These are phyloP conservation scores for Paradendryphiella salina DNA, from an alignment of 2,329 filamentous ascomycete species.

Conservation along the genomic window DNA sequence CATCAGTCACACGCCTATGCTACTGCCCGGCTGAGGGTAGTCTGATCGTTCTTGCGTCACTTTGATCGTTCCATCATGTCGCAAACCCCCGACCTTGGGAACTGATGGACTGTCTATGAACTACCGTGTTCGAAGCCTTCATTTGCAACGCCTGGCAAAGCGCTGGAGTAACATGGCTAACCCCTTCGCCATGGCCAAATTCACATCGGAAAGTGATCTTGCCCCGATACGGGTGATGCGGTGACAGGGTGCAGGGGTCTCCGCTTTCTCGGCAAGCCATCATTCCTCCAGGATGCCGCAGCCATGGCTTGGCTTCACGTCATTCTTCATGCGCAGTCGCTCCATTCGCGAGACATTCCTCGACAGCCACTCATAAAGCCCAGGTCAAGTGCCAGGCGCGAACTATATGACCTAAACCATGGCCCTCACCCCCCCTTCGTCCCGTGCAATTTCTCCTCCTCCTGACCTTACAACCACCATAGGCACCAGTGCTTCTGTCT, in stretches of 20 bases:
- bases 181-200: background rate
- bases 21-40: background rate
- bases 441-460: slow-evolving; percentile 42
- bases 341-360: slow-evolving; percentile 14
- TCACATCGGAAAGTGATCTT: background rate
- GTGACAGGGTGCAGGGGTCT: slow-evolving; percentile 4
- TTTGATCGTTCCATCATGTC: background rate
- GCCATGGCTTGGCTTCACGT: slow-evolving; percentile 14
- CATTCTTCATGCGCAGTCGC: slow-evolving; percentile 17
- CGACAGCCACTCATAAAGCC: slow-evolving; percentile 15
- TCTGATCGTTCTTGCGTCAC: slow-evolving; percentile 1
- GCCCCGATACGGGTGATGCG: background rate
- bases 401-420: slow-evolving; percentile 23
- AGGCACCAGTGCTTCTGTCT: slow-evolving; percentile 25
- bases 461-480: slow-evolving; percentile 37
- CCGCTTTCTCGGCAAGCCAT: slow-evolving; percentile 9
- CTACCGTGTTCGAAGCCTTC: background rate
- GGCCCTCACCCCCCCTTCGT: slow-evolving; percentile 22
- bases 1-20: background rate
- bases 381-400: slow-evolving; percentile 21
- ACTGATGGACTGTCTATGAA: background rate
- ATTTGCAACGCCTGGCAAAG: background rate
- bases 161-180: background rate
- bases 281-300: slow-evolving; percentile 4
- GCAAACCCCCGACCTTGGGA: background rate